These are phyloP conservation scores for Cicer chorassanicum DNA, from an alignment of 306 rosid genomes.

Conservation along the genomic window DNA sequence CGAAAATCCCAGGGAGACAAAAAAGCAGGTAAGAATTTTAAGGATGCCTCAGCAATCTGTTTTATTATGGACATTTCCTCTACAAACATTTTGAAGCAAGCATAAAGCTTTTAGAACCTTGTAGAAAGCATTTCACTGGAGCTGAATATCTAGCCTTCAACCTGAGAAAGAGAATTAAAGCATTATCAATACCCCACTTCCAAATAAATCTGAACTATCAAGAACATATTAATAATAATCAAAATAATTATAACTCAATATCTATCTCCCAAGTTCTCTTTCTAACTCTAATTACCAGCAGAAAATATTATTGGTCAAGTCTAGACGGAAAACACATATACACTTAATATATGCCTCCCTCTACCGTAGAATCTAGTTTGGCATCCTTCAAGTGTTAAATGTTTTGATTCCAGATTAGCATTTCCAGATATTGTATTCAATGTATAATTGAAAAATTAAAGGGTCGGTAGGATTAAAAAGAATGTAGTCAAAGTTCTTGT, in stretches of 20 bases:
- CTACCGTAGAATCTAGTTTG: not conserved
- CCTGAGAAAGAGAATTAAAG: constrained; percentile 40
- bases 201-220: not conserved
- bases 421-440: constrained; percentile 2
- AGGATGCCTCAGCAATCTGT: constrained; percentile 32
- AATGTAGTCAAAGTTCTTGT: not conserved
- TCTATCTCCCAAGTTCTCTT: not conserved
- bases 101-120: constrained; percentile 11
- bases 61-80: constrained; percentile 41
- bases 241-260: constrained; percentile 13
- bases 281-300: not conserved
- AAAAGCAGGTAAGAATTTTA: constrained; percentile 11
- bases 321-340: not conserved
- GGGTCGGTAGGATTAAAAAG: not conserved
- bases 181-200: not conserved
- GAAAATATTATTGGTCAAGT: constrained; percentile 6
- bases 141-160: constrained; percentile 45
- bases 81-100: constrained; percentile 33
- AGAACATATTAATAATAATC: not conserved
- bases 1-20: not conserved
- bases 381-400: not conserved
- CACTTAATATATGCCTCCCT: not conserved
- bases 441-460: not conserved
- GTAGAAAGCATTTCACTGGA: constrained; percentile 20
- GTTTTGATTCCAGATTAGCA: constrained; percentile 5